Evolutionary conservation across 2,329 filamentous ascomycete species (phyloP), one percentile per base, ranked within the genome.

Genomic region (Ceratocystis albifundus): DNA sequence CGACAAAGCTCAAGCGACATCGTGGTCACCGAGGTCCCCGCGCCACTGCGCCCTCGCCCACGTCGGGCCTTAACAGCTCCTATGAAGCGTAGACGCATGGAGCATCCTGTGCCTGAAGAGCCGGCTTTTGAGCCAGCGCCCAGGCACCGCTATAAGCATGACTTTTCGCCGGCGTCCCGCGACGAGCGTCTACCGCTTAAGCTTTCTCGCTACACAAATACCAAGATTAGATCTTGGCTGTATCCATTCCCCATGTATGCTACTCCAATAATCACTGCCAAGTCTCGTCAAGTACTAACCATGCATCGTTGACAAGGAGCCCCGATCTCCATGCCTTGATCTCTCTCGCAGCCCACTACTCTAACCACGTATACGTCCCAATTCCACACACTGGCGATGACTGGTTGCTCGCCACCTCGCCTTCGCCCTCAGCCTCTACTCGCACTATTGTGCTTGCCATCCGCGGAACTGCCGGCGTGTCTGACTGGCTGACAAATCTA

Each of bases 401-500:
- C 0, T 93, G 92, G 73, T 88, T 90, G 28, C 93, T 93, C 86
- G 85, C 89, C 17, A 86, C 91, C 73, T 32, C 45, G 44, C 44
- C n/a, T 4, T 8, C 12, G 8, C 20, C 62, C 10, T 22, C 45
- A 28, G 22, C 20, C 8, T 25, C 65, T 10, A 80, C 89, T 71
- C 85, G 87, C 77, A 86, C 87, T 20, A 87, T 96, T 66, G 87
- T 95, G 10, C 89, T 96, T 71, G 89, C 90, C 15, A 89, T 96
- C 69, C 84, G 90, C 22, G 90, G 90, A 22, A 90, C 86, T 0
- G 84, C 89, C 28, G 88, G 84, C 5, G 88, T 94, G 70, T 85
- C 88, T 77, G 90, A 96, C 75, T 96, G 90, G 90, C 83, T 88
- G 1, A 88, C 94, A 59, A 95, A 96, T 73, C 80, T 94, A 65